Evolutionary conservation across 1,139 yeast species (phyloP), one percentile per base, ranked within the genome.

Genomic region (Taphrina pruni): DNA sequence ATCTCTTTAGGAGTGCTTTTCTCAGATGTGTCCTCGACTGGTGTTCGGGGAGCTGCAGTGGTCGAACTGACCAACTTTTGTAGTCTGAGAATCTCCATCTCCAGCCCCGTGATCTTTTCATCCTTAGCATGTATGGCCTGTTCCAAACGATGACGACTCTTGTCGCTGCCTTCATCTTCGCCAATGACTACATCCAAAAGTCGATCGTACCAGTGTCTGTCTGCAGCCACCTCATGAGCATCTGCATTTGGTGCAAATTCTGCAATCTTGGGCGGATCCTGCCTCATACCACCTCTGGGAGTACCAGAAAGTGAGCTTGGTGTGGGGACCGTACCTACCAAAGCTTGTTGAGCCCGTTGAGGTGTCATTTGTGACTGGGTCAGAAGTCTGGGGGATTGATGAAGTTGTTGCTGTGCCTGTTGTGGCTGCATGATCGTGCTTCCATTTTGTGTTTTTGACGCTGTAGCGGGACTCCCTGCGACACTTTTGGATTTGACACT

Each of bases 171-270:
- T 41, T 66, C 68, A 56, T 70, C 93, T 12, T 88, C 86, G 1
- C 97, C 97, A 14, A 89, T 81, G 35, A 91, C 78, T 32, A 85
- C 74, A 73, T 88, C 85, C 36, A 83, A 75, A 0, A 83, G 71
- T 38, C 81, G 72, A 69, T 81, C 84, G 69, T 79, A 77, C 83
- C 83, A 81, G 39, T 69, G 69, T n/a, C 64, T 51, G 20, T 69
- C 60, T 11, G 52, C 38, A 8, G 43, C 45, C 17, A 50, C 45
- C 8, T 58, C 45, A 14, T 46, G 48, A 21, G 58, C 60, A 2
- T 51, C 60, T 4, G 66, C 66, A 39, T 62, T 54, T 7, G 66
- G 52, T 52, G 58, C 66, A 21, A 62, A 58, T 45, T 58, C 62
- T 45, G 62, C 62, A 6, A 36, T 45, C 32, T 45, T 58, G 6